Percentiles rank a stretch among this genome's conserved stretches.
Conservation (phyloP, 768 basidiomycete species). For the Pleurotus eryngii region DNA sequence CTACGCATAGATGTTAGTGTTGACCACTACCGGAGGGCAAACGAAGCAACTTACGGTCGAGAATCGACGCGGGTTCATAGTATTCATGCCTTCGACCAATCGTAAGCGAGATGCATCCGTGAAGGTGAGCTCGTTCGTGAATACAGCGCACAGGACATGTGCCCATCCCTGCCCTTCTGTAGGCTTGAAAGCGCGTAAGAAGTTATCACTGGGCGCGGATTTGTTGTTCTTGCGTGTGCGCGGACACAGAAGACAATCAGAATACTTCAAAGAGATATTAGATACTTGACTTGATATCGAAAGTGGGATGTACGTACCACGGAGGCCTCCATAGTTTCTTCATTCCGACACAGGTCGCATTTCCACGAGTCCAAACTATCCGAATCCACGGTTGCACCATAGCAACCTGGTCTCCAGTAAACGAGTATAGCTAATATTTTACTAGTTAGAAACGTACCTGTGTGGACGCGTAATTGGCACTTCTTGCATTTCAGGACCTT, state of each 20-base stretch:
- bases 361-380: slow-evolving; percentile 69
- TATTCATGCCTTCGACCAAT: slow-evolving; percentile 83
- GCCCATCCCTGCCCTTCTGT: slow-evolving; percentile 94
- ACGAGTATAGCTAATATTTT: not conserved
- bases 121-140: slow-evolving; percentile 81
- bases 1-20: slow-evolving; percentile 32
- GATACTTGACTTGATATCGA: slow-evolving; percentile 3
- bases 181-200: slow-evolving; percentile 76
- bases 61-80: slow-evolving; percentile 71
- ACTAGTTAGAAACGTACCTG: slow-evolving; percentile 46
- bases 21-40: not conserved
- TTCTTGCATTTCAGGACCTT: slow-evolving; percentile 80
- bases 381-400: slow-evolving; percentile 67
- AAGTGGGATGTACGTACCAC: slow-evolving; percentile 41
- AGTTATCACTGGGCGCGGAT: slow-evolving; percentile 54
- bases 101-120: slow-evolving; percentile 71
- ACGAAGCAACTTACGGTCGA: slow-evolving; percentile 46
- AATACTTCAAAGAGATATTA: slow-evolving; percentile 44
- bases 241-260: slow-evolving; percentile 86
- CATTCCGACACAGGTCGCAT: slow-evolving; percentile 86
- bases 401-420: slow-evolving; percentile 43
- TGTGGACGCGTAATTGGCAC: slow-evolving; percentile 78
- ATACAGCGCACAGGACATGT: slow-evolving; percentile 87
- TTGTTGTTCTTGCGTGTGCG: slow-evolving; percentile 47
- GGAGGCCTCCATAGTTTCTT: slow-evolving; percentile 77